Base-by-base conservation (phyloP, 2,329 filamentous ascomycete species). In the Fusarium bactridioides region DNA sequence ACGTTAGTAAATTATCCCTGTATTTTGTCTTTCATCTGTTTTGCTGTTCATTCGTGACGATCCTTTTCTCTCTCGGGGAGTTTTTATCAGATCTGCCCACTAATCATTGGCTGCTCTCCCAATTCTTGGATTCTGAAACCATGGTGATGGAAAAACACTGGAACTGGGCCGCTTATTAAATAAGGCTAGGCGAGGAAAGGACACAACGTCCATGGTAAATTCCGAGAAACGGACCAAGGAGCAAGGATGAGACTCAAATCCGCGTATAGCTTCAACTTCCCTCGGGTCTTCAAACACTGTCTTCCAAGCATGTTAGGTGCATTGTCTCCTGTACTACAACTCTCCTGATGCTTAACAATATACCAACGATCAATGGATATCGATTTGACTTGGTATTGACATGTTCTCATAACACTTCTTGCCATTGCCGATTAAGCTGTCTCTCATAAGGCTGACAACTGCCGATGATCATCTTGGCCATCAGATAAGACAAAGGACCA, bases 161-260 rank as follows among this genome's bases (percentile, higher is more conserved):
- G 38, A 33, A 27, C 61, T 62, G 37, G 44, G 44, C 56, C 56
- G 31, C 54, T 44, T 18, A 21, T 29, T 12, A 25, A 38, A 25
- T 38, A 61, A 56, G 61, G 48, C 66, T 67, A 53, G 43, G 48
- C 44, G 66, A 70, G 51, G 54, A 69, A 65, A 48, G 66, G 50
- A 67, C 41, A 25, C 44, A 68, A 33, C 50, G 21, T 40, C 38
- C n/a, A 43, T 56, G 31, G 56, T 29, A 40, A 38, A 33, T 38
- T 53, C 55, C 25, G 27, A 50, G 64, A 60, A 69, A 37, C 50
- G 55, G 59, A 19, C 7, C 19, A 57, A 43, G 33, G 21, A 23
- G 38, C 54, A 56, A 56, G 64, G 67, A 29, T 35, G 10, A 13
- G 8, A n/a, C n/a, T n/a, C n/a, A 4, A 44, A 23, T 33, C 44